Evolutionary conservation across 2,329 filamentous ascomycete genomes (phyloP).

Genomic region (Coleophoma eucalyptorum): DNA sequence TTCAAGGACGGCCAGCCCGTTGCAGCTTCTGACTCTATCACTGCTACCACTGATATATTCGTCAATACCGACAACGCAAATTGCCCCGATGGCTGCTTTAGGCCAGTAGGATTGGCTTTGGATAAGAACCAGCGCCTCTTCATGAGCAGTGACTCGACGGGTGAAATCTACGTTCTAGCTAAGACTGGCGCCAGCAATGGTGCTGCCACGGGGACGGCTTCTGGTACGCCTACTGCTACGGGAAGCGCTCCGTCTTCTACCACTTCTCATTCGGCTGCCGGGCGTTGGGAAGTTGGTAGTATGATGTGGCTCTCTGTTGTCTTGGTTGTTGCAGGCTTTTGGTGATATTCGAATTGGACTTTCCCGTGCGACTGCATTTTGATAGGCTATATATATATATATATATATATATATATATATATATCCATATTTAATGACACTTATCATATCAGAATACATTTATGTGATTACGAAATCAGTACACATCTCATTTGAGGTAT

Average conservation of each 20-base stretch:
- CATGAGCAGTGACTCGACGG: slow-evolving; percentile 59
- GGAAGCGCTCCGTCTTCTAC: neutral
- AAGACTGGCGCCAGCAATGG: slow-evolving; percentile 11
- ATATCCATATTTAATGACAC: too few species aligned
- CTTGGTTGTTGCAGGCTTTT: too few species aligned
- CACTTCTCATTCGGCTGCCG: too few species aligned
- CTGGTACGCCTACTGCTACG: neutral
- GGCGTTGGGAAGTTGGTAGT: too few species aligned
- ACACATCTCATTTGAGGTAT: too few species aligned
- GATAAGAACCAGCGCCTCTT: slow-evolving; percentile 54
- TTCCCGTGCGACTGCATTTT: too few species aligned
- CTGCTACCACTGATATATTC: slow-evolving; percentile 48
- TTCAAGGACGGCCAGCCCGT: slow-evolving; percentile 41
- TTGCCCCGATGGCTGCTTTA: slow-evolving; percentile 57
- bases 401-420: too few species aligned
- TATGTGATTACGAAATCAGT: too few species aligned
- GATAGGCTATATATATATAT: too few species aligned
- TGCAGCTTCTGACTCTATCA: slow-evolving; percentile 36
- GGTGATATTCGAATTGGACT: too few species aligned
- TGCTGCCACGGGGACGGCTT: slow-evolving; percentile 1
- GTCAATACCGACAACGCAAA: slow-evolving; percentile 46
- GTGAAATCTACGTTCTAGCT: slow-evolving; percentile 58
- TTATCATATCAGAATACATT: too few species aligned
- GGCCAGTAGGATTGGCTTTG: slow-evolving; percentile 55
- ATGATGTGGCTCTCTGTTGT: too few species aligned